A percentile compares a stretch with the other conserved stretches of the same genome.
Evolutionary conservation across 495 filamentous ascomycete species (phyloP).

Genomic region (Bacidia gigantensis): DNA sequence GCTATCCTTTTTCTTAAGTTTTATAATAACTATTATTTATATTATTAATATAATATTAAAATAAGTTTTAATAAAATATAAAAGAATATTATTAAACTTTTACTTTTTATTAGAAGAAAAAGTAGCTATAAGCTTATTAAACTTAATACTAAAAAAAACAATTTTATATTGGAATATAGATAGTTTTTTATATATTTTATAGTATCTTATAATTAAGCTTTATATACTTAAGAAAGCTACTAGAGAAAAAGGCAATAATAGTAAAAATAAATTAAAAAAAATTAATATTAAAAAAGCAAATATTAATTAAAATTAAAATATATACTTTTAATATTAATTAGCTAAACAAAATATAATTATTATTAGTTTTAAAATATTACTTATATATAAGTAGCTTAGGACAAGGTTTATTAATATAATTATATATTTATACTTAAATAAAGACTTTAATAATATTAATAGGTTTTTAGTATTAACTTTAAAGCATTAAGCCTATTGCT

Average conservation of each 20-base stretch:
- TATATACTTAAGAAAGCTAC: neutral
- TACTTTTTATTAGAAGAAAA: neutral
- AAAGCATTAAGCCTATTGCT: neutral
- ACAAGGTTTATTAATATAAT: neutral
- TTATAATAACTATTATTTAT: neutral
- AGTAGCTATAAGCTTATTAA: neutral
- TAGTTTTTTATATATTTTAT: neutral
- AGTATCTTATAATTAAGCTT: neutral
- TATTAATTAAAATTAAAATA: neutral
- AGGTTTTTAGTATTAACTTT: neutral
- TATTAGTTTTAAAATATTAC: neutral
- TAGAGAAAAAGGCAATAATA: neutral
- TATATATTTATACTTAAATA: neutral
- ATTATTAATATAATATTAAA: neutral
- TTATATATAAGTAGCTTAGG: neutral
- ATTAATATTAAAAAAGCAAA: neutral
- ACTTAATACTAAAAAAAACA: neutral
- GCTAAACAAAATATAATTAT: neutral
- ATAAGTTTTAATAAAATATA: neutral
- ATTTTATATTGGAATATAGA: neutral
- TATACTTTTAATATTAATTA: no score
- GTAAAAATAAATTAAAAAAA: neutral
- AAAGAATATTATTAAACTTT: neutral
- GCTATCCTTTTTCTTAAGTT: neutral
- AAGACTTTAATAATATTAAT: constrained; percentile 1